These are phyloP conservation scores for Aspergillus taichungensis DNA, from an alignment of 495 filamentous ascomycete species.

Conservation along the genomic window DNA sequence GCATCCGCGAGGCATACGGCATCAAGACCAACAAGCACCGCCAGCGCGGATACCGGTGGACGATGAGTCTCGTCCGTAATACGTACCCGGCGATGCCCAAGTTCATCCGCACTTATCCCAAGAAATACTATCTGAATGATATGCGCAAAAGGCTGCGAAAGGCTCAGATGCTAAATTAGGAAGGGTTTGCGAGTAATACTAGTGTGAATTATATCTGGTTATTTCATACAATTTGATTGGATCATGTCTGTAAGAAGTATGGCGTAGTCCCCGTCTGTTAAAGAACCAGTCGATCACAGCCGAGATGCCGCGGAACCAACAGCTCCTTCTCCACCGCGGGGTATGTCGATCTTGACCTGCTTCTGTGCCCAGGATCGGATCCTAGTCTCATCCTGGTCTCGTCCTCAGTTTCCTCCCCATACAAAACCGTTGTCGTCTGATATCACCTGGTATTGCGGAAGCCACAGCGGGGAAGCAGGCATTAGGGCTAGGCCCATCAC, in stretches of 20 bases:
- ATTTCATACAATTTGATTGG: background rate
- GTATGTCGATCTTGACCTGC: background rate
- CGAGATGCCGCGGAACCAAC: conserved; percentile 6
- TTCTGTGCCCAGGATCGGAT: too few relatives aligned
- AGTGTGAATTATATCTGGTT: background rate
- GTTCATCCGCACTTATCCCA: conserved; percentile 23
- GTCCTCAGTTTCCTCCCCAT: background rate
- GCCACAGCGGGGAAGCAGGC: too few relatives aligned
- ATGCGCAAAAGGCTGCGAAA: conserved; percentile 23
- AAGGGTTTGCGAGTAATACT: background rate
- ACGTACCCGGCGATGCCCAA: conserved; percentile 23
- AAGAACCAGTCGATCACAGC: background rate
- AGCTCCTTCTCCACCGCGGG: conserved; percentile 2
- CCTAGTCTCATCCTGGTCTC: background rate
- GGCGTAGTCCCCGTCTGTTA: too few relatives aligned
- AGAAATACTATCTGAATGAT: conserved; percentile 31
- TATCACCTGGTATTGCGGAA: too few relatives aligned
- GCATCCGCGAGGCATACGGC: conserved; percentile 21
- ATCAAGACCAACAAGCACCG: conserved; percentile 13
- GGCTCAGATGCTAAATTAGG: conserved; percentile 1
- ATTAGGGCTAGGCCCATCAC: too few relatives aligned
- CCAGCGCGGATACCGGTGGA: conserved; percentile 9
- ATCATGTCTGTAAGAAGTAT: too few relatives aligned
- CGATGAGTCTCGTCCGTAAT: conserved; percentile 13
- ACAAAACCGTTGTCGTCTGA: too few relatives aligned